Evolutionary conservation across 73 alveolate species (phyloP).

Genomic region (Paramecium octaurelia): DNA sequence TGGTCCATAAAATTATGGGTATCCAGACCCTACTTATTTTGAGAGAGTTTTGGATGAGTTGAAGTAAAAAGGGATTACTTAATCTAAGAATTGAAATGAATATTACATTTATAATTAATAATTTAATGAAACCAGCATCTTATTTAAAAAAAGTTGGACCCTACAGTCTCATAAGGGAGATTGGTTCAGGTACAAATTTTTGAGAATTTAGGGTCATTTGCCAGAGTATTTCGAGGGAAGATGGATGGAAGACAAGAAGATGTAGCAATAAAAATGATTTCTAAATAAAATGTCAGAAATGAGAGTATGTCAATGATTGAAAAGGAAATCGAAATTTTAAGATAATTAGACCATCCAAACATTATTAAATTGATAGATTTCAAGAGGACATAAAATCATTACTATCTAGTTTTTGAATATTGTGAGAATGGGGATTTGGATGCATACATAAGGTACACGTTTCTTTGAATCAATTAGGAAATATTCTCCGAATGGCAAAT

Average conservation of each 20-base stretch:
- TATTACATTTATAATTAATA: not conserved
- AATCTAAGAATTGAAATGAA: not conserved
- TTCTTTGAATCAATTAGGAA: not conserved
- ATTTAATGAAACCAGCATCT: slow-evolving; percentile 30
- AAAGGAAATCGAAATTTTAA: slow-evolving; percentile 47
- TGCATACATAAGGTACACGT: slow-evolving; percentile 17
- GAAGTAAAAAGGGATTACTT: slow-evolving; percentile 84
- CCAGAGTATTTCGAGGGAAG: slow-evolving; percentile 47
- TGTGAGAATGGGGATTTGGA: slow-evolving; percentile 61
- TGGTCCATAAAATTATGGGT: slow-evolving; percentile 92
- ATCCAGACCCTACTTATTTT: slow-evolving; percentile 96
- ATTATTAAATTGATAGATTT: slow-evolving; percentile 51
- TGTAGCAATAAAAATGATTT: slow-evolving; percentile 62
- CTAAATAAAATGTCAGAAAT: slow-evolving; percentile 30
- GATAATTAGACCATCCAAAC: slow-evolving; percentile 52
- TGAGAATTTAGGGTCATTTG: not conserved
- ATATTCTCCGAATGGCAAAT: slow-evolving; percentile 3
- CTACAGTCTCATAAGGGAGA: slow-evolving; percentile 45
- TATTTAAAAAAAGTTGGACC: slow-evolving; percentile 59
- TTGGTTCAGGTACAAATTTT: slow-evolving; percentile 23
- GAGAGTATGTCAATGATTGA: slow-evolving; percentile 5
- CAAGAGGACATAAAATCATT: slow-evolving; percentile 48
- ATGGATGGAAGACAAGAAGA: slow-evolving; percentile 30
- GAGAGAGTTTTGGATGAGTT: slow-evolving; percentile 88
- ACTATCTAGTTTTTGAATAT: slow-evolving; percentile 54